phyloP scores from a whole-genome alignment of 73 alveolate species.

The Paramecium octaurelia region DNA sequence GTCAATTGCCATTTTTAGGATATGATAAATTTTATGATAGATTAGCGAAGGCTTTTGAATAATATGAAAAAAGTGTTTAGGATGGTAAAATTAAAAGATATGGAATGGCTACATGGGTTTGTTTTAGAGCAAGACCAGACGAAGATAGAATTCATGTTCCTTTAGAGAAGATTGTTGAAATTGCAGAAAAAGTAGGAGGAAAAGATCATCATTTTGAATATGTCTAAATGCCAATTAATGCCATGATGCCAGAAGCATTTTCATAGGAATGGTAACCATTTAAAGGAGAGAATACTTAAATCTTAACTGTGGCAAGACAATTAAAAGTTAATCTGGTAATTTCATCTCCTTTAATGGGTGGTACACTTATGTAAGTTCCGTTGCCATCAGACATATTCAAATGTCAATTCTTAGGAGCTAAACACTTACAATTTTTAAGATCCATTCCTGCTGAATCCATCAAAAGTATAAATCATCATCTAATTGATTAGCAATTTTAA shows the following conservation, averaged over 20 bases:
- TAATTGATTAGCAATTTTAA: slow-evolving; percentile 65
- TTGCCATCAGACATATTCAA: slow-evolving; percentile 66
- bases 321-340: slow-evolving; percentile 76
- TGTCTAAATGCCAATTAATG: slow-evolving; percentile 76
- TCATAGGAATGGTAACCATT: slow-evolving; percentile 79
- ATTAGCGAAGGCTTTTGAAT: slow-evolving; percentile 79
- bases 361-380: slow-evolving; percentile 66
- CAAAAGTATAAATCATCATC: neutral
- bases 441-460: slow-evolving; percentile 78
- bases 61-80: slow-evolving; percentile 67
- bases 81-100: slow-evolving; percentile 72
- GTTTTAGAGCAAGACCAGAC: slow-evolving; percentile 80
- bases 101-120: slow-evolving; percentile 91
- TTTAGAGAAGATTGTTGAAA: slow-evolving; percentile 67
- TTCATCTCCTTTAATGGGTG: slow-evolving; percentile 83
- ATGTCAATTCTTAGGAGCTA: slow-evolving; percentile 71
- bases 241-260: slow-evolving; percentile 89
- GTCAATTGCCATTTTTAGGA: slow-evolving; percentile 76
- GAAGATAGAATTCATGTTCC: slow-evolving; percentile 79
- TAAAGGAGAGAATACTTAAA: slow-evolving; percentile 63
- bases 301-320: slow-evolving; percentile 62
- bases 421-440: slow-evolving; percentile 81
- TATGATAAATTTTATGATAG: slow-evolving; percentile 73
- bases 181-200: slow-evolving; percentile 85
- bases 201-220: slow-evolving; percentile 73